Evolutionary conservation across 192 early-diverging fungal species (phyloP).

Genomic region (Allomyces macrogynus): DNA sequence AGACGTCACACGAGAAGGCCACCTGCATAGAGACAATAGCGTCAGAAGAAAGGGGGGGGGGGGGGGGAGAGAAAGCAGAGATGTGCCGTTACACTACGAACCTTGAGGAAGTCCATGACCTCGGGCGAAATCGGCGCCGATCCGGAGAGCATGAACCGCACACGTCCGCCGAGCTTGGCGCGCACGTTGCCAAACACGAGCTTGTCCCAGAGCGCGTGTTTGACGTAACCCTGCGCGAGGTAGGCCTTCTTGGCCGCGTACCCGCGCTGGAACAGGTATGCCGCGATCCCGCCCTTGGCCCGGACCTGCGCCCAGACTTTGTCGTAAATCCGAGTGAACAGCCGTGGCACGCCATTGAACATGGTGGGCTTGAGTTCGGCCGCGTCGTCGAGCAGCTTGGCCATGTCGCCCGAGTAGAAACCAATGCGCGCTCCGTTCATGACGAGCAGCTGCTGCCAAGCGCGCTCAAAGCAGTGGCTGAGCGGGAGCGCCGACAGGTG

Average conservation of each 20-base stretch:
- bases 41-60: too few relatives aligned
- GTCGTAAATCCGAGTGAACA: conserved; percentile 84
- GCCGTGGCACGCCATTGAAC: conserved; percentile 73
- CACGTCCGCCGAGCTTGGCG: conserved; percentile 46
- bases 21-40: neutral
- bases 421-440: conserved; percentile 50
- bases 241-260: conserved; percentile 14
- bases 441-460: conserved; percentile 21
- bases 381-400: conserved; percentile 66
- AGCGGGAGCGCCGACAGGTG: conserved; percentile 77
- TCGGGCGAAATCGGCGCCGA: conserved; percentile 73
- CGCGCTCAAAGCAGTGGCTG: conserved; percentile 74
- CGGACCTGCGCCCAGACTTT: conserved; percentile 44
- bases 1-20: neutral
- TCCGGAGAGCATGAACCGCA: conserved; percentile 59
- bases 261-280: conserved; percentile 35
- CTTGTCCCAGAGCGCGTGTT: conserved; percentile 23
- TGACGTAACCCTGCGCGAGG: conserved; percentile 5
- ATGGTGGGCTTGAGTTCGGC: conserved; percentile 59
- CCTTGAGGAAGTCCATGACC: conserved; percentile 67
- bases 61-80: too few relatives aligned
- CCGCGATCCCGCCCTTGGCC: conserved; percentile 21
- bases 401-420: conserved; percentile 40
- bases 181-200: conserved; percentile 21
- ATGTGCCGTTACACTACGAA: too few relatives aligned